A percentile compares a stretch with the other conserved stretches of the same genome.
These are phyloP conservation scores for Boletus subcaerulescens DNA, from an alignment of 768 basidiomycete genomes.

Conservation along the genomic window DNA sequence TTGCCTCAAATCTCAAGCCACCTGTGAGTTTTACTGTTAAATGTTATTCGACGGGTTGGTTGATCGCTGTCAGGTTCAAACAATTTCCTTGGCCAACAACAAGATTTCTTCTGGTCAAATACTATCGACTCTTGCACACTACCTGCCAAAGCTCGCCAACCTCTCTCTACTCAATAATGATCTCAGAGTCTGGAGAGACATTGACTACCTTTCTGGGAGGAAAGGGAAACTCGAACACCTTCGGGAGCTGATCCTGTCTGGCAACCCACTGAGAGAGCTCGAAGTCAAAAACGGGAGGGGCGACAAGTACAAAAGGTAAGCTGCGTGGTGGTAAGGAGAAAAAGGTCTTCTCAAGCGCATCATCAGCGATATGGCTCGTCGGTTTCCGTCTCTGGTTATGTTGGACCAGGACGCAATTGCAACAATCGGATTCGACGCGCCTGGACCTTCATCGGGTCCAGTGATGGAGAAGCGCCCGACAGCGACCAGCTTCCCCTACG, in stretches of 20 bases:
- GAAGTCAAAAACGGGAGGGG: slow-evolving; percentile 55
- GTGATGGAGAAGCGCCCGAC: slow-evolving; percentile 41
- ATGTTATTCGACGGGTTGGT: neutral
- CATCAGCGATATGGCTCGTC: slow-evolving; percentile 70
- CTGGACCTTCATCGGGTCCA: slow-evolving; percentile 48
- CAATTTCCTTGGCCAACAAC: slow-evolving; percentile 82
- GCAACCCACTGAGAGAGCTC: slow-evolving; percentile 69
- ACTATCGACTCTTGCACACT: slow-evolving; percentile 62
- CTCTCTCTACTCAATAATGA: slow-evolving; percentile 79
- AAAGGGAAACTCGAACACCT: slow-evolving; percentile 59
- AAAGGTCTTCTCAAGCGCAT: slow-evolving; percentile 2
- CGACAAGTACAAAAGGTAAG: slow-evolving; percentile 69
- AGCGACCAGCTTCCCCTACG: slow-evolving; percentile 73
- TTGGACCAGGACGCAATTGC: slow-evolving; percentile 80
- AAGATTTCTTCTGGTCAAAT: slow-evolving; percentile 59
- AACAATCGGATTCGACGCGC: slow-evolving; percentile 74
- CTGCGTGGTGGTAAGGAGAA: neutral
- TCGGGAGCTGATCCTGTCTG: slow-evolving; percentile 69
- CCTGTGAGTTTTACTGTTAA: slow-evolving; percentile 42
- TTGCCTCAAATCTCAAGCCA: slow-evolving; percentile 76
- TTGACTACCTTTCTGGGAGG: slow-evolving; percentile 59
- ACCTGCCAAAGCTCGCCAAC: slow-evolving; percentile 76
- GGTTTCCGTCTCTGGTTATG: slow-evolving; percentile 79
- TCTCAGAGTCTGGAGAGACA: slow-evolving; percentile 64
- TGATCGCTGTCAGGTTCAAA: slow-evolving; percentile 52